These are phyloP conservation scores for Aegilops tauschii DNA, from an alignment of 176 grass and related monocot species.

Conservation along the genomic window DNA sequence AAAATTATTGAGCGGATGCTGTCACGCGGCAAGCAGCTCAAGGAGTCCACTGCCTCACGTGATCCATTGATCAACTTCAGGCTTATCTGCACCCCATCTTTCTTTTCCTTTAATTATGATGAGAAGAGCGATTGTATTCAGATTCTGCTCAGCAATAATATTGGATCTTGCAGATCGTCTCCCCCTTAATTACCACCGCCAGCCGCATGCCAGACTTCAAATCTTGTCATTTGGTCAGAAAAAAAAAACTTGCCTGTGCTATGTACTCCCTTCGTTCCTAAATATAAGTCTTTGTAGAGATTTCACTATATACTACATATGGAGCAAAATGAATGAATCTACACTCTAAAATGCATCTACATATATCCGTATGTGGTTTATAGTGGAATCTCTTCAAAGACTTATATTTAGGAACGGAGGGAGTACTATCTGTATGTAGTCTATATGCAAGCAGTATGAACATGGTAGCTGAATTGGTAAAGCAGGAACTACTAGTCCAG, in stretches of 20 bases:
- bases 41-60: slow-evolving; percentile 54
- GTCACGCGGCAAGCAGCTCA: slow-evolving; percentile 28
- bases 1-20: slow-evolving; percentile 12
- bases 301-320: no score
- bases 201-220: slow-evolving; percentile 29
- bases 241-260: not conserved
- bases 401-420: no score
- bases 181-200: slow-evolving; percentile 14
- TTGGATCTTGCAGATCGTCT: not conserved
- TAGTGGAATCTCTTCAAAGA: no score
- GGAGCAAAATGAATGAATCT: no score
- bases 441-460: not conserved
- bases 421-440: not conserved
- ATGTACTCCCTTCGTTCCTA: not conserved
- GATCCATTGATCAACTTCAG: slow-evolving; percentile 32
- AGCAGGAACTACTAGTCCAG: slow-evolving; percentile 7
- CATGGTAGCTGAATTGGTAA: slow-evolving; percentile 17
- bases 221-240: slow-evolving; percentile 32
- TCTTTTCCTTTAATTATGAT: not conserved
- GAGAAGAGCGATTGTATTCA: slow-evolving; percentile 1
- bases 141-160: slow-evolving; percentile 22
- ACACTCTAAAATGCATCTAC: no score
- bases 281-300: no score
- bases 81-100: not conserved
- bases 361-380: no score